Evolutionary conservation across 257 asterid genomes (phyloP).

Genomic region (Solanum corneliomulleri): DNA sequence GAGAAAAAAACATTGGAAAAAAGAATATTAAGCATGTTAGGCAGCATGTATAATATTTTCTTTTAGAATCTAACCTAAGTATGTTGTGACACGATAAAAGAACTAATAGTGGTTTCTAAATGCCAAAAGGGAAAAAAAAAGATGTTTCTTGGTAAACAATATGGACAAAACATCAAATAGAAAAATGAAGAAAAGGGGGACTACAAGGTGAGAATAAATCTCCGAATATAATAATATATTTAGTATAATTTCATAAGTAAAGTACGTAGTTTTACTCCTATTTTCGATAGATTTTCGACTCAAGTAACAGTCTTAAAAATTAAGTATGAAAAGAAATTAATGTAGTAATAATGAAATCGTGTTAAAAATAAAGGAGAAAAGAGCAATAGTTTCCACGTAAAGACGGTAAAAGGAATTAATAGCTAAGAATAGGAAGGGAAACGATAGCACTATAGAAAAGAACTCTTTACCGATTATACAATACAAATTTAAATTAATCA

Average conservation of each 20-base stretch:
- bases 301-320: background rate
- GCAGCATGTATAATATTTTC: background rate
- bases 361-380: background rate
- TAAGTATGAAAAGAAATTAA: background rate
- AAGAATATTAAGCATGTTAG: background rate
- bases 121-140: too few species aligned
- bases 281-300: too few species aligned
- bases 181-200: background rate
- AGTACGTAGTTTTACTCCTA: too few species aligned
- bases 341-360: background rate
- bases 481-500: too few species aligned
- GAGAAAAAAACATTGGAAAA: background rate
- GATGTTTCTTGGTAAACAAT: background rate
- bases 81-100: background rate
- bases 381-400: background rate
- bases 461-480: background rate
- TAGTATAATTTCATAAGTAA: too few species aligned
- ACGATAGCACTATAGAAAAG: background rate
- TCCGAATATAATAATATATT: background rate
- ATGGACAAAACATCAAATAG: background rate
- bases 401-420: background rate
- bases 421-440: background rate
- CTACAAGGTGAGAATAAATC: background rate
- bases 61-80: background rate
- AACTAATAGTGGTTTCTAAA: too few species aligned